Evolutionary conservation across 306 rosid genomes (phyloP).

Genomic region (Vicia sativa): DNA sequence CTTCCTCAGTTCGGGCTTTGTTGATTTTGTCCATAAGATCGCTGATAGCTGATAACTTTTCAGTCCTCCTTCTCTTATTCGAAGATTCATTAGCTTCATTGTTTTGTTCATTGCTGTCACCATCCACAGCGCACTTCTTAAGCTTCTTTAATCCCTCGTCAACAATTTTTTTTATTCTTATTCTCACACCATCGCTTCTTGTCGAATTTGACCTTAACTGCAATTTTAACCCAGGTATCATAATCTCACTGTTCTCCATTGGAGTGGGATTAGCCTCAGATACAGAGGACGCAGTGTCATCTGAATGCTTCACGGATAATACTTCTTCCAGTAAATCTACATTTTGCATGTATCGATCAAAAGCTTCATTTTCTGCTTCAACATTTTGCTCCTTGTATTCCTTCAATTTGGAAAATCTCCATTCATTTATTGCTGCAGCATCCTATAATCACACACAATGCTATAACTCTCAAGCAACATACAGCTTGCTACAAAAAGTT

Average conservation of each 20-base stretch:
- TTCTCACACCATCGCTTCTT: slow-evolving; percentile 61
- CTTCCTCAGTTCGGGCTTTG: slow-evolving; percentile 90
- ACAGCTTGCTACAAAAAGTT: slow-evolving; percentile 19
- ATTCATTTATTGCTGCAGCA: slow-evolving; percentile 81
- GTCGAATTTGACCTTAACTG: slow-evolving; percentile 62
- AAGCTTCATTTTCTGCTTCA: slow-evolving; percentile 87
- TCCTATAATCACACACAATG: slow-evolving; percentile 62
- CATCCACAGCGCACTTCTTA: slow-evolving; percentile 46
- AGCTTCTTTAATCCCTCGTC: slow-evolving; percentile 74
- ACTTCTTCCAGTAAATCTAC: slow-evolving; percentile 78
- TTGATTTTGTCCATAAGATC: slow-evolving; percentile 83
- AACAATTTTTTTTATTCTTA: slow-evolving; percentile 64
- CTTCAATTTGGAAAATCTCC: slow-evolving; percentile 93
- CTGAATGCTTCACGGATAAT: slow-evolving; percentile 61
- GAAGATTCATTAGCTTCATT: slow-evolving; percentile 56
- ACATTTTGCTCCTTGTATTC: slow-evolving; percentile 69
- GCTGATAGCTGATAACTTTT: slow-evolving; percentile 57
- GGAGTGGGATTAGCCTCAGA: slow-evolving; percentile 45
- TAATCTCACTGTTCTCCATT: slow-evolving; percentile 49
- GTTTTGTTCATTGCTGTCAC: slow-evolving; percentile 42
- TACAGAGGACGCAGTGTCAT: slow-evolving; percentile 49
- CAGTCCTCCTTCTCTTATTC: slow-evolving; percentile 47
- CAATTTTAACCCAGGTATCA: slow-evolving; percentile 61
- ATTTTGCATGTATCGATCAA: slow-evolving; percentile 88
- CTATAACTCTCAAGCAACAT: slow-evolving; percentile 40